Percentiles rank a stretch among this genome's conserved stretches.
Conservation (phyloP, 176 grass and related monocot species). For the Coix lacrymajobi region DNA sequence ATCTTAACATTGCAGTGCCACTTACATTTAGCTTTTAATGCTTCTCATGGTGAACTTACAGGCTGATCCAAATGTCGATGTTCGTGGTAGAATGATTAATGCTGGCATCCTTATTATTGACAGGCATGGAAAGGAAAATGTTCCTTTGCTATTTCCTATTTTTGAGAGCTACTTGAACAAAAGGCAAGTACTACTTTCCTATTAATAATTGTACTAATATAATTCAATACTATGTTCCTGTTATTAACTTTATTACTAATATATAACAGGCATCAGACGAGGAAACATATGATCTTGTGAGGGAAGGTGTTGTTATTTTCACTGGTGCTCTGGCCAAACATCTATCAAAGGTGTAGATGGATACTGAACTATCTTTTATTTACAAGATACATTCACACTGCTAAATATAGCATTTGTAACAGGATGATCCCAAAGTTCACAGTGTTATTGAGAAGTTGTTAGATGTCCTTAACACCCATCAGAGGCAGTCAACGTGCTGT, state of each 20-base stretch:
- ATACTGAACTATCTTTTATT: conserved; percentile 20
- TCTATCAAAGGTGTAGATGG: conserved; percentile 70
- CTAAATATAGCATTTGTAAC: conserved; percentile 31
- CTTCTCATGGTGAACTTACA: conserved; percentile 30
- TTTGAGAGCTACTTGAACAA: conserved; percentile 99
- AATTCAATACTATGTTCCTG: not conserved
- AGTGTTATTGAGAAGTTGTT: conserved; percentile 95
- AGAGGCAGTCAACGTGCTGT: conserved; percentile 90
- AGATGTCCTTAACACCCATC: conserved; percentile 92
- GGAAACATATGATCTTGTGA: conserved; percentile 94
- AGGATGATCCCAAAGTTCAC: conserved; percentile 99
- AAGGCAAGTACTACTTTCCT: conserved; percentile 35
- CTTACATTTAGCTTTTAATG: conserved; percentile 12
- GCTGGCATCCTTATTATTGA: conserved; percentile 94
- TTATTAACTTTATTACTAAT: conserved; percentile 4
- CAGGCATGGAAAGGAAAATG: conserved; percentile 97
- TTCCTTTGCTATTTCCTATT: conserved; percentile 96
- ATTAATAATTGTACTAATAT: conserved; percentile 4
- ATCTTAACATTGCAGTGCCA: not conserved
- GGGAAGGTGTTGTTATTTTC: conserved; percentile 99
- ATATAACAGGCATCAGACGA: conserved; percentile 71
- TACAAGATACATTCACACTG: conserved; percentile 1
- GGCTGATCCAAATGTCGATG: conserved; percentile 94
- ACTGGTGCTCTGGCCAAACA: conserved; percentile 98
- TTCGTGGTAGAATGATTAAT: conserved; percentile 98